A percentile compares a stretch with the other conserved stretches of the same genome.
phyloP scores from a whole-genome alignment of 805 yeast species.

The Debaryomyces maramus region DNA sequence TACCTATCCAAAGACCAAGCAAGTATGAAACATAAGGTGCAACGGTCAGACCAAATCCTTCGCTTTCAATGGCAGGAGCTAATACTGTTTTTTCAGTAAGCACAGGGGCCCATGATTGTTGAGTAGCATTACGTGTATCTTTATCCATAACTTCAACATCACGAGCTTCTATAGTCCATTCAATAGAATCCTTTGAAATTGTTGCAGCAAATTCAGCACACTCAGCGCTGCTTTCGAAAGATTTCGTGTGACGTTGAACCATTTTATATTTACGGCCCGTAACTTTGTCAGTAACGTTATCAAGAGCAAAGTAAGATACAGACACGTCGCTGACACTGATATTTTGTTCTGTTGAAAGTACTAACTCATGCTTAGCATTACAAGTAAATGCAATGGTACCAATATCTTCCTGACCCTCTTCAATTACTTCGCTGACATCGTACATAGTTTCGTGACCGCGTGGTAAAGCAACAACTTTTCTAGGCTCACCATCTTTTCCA shows the following conservation, averaged over 20 bases:
- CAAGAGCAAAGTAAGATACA: conserved; percentile 22
- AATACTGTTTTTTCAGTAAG: conserved; percentile 32
- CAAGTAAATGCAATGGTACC: conserved; percentile 26
- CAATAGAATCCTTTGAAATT: conserved; percentile 17
- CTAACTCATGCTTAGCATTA: conserved; percentile 40
- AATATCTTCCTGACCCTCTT: conserved; percentile 14
- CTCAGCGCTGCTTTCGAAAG: conserved; percentile 16
- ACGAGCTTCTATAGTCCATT: conserved; percentile 43
- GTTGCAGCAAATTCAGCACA: conserved; percentile 21
- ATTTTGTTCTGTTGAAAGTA: conserved; percentile 34
- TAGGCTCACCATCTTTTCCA: conserved; percentile 45
- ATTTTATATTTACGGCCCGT: conserved; percentile 15
- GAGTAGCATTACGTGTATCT: conserved; percentile 29
- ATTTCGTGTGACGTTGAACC: conserved; percentile 21
- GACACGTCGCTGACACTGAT: conserved; percentile 17
- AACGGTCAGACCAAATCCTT: conserved; percentile 15
- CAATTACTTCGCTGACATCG: conserved; percentile 30
- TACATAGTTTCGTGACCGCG: conserved; percentile 47
- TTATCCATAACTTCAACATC: conserved; percentile 28
- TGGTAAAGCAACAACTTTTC: conserved; percentile 40
- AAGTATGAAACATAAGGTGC: conserved; percentile 37
- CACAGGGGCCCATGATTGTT: conserved; percentile 37
- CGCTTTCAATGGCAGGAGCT: conserved; percentile 20
- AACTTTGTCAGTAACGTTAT: conserved; percentile 7
- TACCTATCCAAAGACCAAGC: conserved; percentile 43